A percentile compares a stretch with the other conserved stretches of the same genome.
Evolutionary conservation across 208 protist genomes (phyloP).

Genomic region (Naegleria fowleri): DNA sequence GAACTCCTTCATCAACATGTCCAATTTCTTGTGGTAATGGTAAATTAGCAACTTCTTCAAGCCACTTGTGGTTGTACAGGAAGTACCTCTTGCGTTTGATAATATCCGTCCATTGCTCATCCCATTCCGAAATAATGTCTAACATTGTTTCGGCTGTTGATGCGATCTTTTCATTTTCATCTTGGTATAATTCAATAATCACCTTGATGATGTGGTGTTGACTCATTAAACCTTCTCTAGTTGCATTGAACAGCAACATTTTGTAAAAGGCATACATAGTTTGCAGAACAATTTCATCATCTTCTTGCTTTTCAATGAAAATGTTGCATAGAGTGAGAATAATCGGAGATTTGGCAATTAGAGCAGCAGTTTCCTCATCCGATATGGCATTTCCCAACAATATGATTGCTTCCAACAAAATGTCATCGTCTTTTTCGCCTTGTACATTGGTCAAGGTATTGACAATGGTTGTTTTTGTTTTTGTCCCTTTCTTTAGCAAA

Average conservation of each 20-base stretch:
- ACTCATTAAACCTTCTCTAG: constrained; percentile 28
- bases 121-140: constrained; percentile 11
- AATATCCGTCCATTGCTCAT: constrained; percentile 5
- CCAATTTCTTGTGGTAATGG: not conserved
- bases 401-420: constrained; percentile 38
- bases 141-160: not conserved
- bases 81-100: not conserved
- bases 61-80: not conserved
- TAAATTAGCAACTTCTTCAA: not conserved
- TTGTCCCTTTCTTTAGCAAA: not conserved
- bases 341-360: constrained; percentile 29
- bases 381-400: constrained; percentile 21
- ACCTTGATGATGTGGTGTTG: constrained; percentile 15
- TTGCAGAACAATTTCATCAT: constrained; percentile 42
- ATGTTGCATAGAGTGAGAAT: constrained; percentile 30
- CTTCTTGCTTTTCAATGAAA: constrained; percentile 33
- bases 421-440: constrained; percentile 31
- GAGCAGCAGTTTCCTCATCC: constrained; percentile 1
- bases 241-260: constrained; percentile 18
- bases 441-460: not conserved
- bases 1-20: not conserved
- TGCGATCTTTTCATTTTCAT: not conserved
- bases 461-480: not conserved
- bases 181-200: not conserved
- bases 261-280: constrained; percentile 28